Base-by-base conservation (phyloP, 768 basidiomycete species). In the Tricholoma sp. region DNA sequence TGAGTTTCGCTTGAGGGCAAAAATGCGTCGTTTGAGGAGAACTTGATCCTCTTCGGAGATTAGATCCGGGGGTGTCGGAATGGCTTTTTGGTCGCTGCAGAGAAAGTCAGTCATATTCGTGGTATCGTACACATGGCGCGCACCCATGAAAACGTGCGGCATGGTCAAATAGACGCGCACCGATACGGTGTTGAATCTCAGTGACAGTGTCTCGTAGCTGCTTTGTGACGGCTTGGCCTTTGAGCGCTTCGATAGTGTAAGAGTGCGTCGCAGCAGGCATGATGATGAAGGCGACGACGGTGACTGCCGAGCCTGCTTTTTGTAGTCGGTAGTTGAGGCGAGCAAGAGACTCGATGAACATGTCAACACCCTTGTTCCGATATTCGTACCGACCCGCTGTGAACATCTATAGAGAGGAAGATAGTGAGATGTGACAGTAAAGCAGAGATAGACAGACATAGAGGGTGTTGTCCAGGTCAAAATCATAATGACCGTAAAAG, bases 361-460 rank as follows among this genome's bases (percentile, higher is more conserved):
- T 97, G 69, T 99, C 97, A 29, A 98, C 94, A 56, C 97, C 97
- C 77, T 99, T 99, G 79, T 99, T 99, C 41, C 97, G 83, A 72
- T 97, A 99, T 72, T 99, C 97, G 72, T 99, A 99, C 45, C 97
- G 85, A 41, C 97, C 97, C n/a, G 97, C 97, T 14, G 94, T 98
- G 75, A 99, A 99, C 83, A 98, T 86, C 91, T 97, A 68, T 16
- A 45, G 32, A 7, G n/a, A 6, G 8, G 9, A 31, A 18, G 19
- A 29, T 31, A 18, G 29, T 43, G 16, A 27, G 16, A 21, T n/a
- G 19, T 11, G 50, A 54, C 47, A 47, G 56, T 16, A 51, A 52
- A 21, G 31, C 10, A 6, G 29, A 19, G 54, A 47, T 39, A 14
- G 14, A 73, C 85, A 47, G 59, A 89, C 89, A 69, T 94, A 94